Percentiles rank a stretch among this genome's conserved stretches.
These are phyloP conservation scores for Ustilago cynodontis DNA, from an alignment of 1,284 basidiomycete genomes.

Conservation along the genomic window DNA sequence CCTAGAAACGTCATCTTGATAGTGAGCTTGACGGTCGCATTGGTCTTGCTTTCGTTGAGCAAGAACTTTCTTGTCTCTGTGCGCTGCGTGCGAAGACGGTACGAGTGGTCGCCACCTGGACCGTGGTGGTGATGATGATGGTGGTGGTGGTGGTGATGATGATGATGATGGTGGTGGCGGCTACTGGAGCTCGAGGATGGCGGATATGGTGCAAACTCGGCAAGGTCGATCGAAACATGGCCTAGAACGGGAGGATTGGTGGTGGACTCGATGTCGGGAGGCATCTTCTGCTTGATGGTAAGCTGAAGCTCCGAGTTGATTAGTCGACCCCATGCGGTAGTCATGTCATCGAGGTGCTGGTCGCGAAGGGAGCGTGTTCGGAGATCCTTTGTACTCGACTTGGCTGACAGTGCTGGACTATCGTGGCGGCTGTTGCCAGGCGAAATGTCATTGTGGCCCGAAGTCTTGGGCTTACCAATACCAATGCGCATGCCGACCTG, in stretches of 20 bases:
- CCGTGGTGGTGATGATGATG: constrained; percentile 43
- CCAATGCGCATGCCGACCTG: constrained; percentile 59
- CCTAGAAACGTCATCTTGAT: constrained; percentile 76
- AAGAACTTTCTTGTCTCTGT: constrained; percentile 78
- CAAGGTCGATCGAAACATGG: constrained; percentile 78
- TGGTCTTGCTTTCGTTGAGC: constrained; percentile 80
- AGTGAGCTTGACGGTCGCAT: constrained; percentile 80
- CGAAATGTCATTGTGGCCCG: constrained; percentile 14
- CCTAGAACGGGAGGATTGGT: constrained; percentile 73
- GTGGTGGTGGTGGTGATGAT: constrained; percentile 50
- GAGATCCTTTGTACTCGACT: constrained; percentile 44
- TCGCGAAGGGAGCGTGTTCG: constrained; percentile 28
- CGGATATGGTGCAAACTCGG: constrained; percentile 79
- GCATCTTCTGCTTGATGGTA: constrained; percentile 56
- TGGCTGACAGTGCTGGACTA: constrained; percentile 37
- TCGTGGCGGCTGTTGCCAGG: constrained; percentile 28
- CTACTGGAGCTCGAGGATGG: constrained; percentile 46
- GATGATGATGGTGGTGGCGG: constrained; percentile 48
- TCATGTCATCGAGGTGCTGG: constrained; percentile 35
- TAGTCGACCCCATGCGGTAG: constrained; percentile 54
- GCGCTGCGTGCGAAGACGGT: constrained; percentile 36
- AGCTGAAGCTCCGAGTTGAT: constrained; percentile 56
- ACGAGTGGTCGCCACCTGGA: constrained; percentile 33
- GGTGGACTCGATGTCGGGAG: constrained; percentile 32
- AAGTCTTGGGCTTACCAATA: constrained; percentile 54